These are phyloP conservation scores for Penicillium sp. DNA, from an alignment of 2,329 filamentous ascomycete genomes.

Conservation along the genomic window DNA sequence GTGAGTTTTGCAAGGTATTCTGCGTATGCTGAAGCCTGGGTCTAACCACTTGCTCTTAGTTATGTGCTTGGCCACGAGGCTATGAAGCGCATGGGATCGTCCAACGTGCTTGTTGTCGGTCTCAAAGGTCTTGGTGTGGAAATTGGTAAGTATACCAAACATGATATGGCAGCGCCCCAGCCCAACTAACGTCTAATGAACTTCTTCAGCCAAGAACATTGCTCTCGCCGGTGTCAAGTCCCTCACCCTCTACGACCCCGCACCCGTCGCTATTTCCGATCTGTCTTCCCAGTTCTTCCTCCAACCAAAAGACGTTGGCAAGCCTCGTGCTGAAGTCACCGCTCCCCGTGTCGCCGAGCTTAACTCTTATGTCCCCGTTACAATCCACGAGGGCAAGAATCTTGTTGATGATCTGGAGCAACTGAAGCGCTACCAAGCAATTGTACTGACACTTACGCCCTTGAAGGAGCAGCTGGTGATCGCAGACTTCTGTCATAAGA, in stretches of 20 bases:
- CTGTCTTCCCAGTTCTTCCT: conserved; percentile 98
- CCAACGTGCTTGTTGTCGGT: conserved; percentile 88
- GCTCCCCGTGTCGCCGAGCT: conserved; percentile 89
- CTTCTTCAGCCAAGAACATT: conserved; percentile 81
- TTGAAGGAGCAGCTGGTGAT: conserved; percentile 79
- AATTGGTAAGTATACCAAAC: conserved; percentile 56
- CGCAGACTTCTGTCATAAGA: conserved; percentile 89
- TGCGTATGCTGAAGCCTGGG: not conserved
- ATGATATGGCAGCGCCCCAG: not conserved
- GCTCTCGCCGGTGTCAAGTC: conserved; percentile 98
- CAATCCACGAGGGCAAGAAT: conserved; percentile 65
- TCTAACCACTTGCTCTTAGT: conserved; percentile 29
- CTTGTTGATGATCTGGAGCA: conserved; percentile 75
- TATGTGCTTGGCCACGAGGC: conserved; percentile 75
- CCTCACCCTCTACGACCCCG: conserved; percentile 87
- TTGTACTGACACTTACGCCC: conserved; percentile 84
- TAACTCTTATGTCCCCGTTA: conserved; percentile 93
- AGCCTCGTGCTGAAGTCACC: conserved; percentile 83
- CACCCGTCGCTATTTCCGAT: conserved; percentile 79
- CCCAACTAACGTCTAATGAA: conserved; percentile 5
- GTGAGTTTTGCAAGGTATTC: conserved; percentile 26
- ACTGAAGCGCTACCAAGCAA: conserved; percentile 87
- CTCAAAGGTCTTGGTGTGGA: conserved; percentile 94
- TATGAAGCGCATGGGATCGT: conserved; percentile 99
- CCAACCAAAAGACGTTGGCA: conserved; percentile 81